Conservation (phyloP, 495 filamentous ascomycete species). For the Tuber aestivum region DNA sequence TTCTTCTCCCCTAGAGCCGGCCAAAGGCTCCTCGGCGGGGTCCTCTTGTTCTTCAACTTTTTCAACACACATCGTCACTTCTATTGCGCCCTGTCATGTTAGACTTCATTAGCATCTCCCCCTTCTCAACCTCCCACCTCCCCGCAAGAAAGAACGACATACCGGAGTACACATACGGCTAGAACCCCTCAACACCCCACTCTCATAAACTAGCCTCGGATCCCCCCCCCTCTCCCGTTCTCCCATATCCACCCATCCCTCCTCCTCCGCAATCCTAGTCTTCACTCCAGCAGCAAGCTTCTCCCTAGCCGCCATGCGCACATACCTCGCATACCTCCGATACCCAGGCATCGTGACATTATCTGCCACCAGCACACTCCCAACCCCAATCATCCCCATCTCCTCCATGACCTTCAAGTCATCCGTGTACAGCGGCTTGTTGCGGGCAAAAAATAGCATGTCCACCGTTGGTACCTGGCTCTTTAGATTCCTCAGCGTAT, state of each 20-base stretch:
- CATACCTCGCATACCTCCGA: conserved; percentile 65
- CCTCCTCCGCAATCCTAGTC: conserved; percentile 37
- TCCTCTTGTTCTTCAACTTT: background rate
- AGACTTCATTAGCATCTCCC: conserved; percentile 19
- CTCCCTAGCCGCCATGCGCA: conserved; percentile 52
- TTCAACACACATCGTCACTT: conserved; percentile 61
- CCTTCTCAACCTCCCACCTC: background rate
- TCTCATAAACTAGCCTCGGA: conserved; percentile 64
- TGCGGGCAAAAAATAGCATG: conserved; percentile 68
- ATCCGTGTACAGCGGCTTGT: conserved; percentile 62
- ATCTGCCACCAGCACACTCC: conserved; percentile 62
- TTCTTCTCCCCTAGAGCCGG: too few species aligned
- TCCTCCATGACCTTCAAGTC: conserved; percentile 71
- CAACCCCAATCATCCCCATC: conserved; percentile 55
- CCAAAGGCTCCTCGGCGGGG: background rate
- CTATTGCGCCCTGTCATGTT: conserved; percentile 59
- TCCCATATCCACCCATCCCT: conserved; percentile 27
- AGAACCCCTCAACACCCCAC: conserved; percentile 58
- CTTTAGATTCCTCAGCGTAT: conserved; percentile 54
- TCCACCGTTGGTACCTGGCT: conserved; percentile 54
- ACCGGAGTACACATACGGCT: conserved; percentile 59
- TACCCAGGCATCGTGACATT: conserved; percentile 71
- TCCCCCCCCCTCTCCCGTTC: conserved; percentile 54
- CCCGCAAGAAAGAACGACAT: conserved; percentile 29
- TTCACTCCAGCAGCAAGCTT: conserved; percentile 50